Percentiles rank a stretch among this genome's conserved stretches.
These are phyloP conservation scores for Ophiostoma sp. DNA, from an alignment of 2,329 filamentous ascomycete genomes.

Conservation along the genomic window DNA sequence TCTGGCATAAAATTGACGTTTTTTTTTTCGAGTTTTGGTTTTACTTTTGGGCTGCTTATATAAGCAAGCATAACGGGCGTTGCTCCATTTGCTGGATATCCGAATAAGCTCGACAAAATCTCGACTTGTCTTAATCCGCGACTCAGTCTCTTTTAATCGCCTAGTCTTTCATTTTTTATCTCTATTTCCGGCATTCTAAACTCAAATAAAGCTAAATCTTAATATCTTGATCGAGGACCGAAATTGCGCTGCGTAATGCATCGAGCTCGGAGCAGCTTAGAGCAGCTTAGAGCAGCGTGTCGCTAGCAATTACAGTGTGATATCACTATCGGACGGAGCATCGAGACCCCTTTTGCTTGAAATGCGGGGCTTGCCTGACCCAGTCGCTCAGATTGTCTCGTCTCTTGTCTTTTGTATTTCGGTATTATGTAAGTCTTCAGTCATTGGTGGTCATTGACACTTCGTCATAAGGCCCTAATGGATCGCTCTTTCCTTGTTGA, in stretches of 20 bases:
- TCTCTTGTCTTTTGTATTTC: neutral
- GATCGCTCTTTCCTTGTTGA: constrained; percentile 11
- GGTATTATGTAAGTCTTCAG: neutral
- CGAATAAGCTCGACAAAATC: too few species aligned
- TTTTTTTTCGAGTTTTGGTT: too few species aligned
- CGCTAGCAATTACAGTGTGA: neutral
- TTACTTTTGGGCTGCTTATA: neutral
- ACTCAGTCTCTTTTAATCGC: neutral
- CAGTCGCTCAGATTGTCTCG: neutral
- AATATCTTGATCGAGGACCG: neutral
- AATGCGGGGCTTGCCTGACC: constrained; percentile 1
- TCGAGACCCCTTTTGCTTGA: neutral
- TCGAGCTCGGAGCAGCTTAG: neutral
- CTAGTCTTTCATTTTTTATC: too few species aligned
- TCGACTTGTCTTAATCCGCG: too few species aligned
- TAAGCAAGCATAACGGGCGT: neutral
- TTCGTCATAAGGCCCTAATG: neutral
- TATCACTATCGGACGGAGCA: neutral
- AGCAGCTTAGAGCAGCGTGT: neutral
- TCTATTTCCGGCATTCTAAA: too few species aligned
- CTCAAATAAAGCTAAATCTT: neutral
- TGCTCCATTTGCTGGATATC: too few species aligned
- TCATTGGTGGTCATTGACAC: neutral
- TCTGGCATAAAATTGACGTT: neutral
- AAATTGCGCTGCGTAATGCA: constrained; percentile 9